phyloP scores from a whole-genome alignment of 768 basidiomycete genomes.

The Termitomyces sp. region DNA sequence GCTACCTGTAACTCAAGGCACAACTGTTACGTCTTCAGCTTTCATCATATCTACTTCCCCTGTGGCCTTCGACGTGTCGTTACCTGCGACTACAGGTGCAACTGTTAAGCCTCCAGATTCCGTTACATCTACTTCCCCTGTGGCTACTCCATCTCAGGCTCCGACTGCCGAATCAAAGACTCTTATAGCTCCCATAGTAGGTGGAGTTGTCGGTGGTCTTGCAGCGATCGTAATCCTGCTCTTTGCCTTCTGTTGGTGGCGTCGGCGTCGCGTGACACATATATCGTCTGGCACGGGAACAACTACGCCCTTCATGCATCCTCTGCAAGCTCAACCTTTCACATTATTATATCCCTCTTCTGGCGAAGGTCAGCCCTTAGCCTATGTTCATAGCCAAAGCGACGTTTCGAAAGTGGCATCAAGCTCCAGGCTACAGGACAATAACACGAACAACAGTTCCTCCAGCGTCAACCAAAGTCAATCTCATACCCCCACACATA shows the following conservation, averaged over 20 bases:
- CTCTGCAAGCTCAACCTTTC: background rate
- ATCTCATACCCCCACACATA: background rate
- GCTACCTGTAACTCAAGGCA: background rate
- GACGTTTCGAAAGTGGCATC: conserved; percentile 6
- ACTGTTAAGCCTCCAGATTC: background rate
- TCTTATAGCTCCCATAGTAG: conserved; percentile 14
- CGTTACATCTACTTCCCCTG: background rate
- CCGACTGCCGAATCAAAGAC: background rate
- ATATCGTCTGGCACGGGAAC: background rate
- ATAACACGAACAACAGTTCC: background rate
- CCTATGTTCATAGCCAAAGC: background rate
- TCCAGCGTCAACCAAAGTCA: too few species aligned
- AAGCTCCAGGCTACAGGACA: background rate
- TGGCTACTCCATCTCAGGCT: background rate
- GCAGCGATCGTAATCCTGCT: background rate
- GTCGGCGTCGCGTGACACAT: background rate
- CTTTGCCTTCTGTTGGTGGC: conserved; percentile 4
- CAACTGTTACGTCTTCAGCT: background rate
- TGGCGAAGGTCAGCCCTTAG: background rate
- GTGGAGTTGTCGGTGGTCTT: conserved; percentile 12
- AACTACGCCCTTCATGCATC: background rate
- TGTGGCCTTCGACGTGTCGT: background rate
- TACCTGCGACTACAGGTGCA: background rate
- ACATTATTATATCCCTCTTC: background rate
- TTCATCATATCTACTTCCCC: background rate